Base-by-base conservation (phyloP, 345 rosid genomes). In the Gossypium stocksii region DNA sequence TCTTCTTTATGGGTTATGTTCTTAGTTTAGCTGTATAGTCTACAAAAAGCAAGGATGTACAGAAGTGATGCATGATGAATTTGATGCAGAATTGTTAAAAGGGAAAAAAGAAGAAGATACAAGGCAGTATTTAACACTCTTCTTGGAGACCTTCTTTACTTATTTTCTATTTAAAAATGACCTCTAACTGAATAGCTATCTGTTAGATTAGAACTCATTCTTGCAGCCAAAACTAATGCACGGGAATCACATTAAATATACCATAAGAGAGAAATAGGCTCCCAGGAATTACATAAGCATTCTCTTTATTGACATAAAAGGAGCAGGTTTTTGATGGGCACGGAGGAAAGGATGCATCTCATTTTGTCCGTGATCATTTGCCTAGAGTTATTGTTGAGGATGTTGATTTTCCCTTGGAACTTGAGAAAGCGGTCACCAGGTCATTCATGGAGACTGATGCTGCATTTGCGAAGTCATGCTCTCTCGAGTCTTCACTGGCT, bases 271-370 rank as follows among this genome's bases (percentile, higher is more conserved):
- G 48, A 66, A 43, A 65, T 65, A 43, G 44, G 17, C 8, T 43
- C 23, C 20, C 68, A 41, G 7, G 53, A 25, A 66, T 22, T 53
- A 46, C 38, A 22, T 66, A 22, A 20, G 3, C 56, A 46, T 45
- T 46, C 41, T 71, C 25, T 56, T 71, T 44, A 29, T 75, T 57
- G 60, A 70, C 73, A 34, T 27, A 9, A 62, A 43, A 67, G 61
- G 23, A 61, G 53, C 83, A 90, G 95, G 91, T 92, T 27, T 94
- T 94, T 76, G 93, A 89, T 84, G 98, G 98, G 10, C 98, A 94
- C 70, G 97, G 86, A 61, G 97, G 98, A 72, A 79, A 90, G 78
- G 87, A 82, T 72, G 97, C 97, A 0, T 86, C 97, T 23, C 75
- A 80, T 25, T 94, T 85, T 77, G 93, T 92, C 51, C 85, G 93